Evolutionary conservation across 257 asterid genomes (phyloP).

Genomic region (Nicotiana attenuata): DNA sequence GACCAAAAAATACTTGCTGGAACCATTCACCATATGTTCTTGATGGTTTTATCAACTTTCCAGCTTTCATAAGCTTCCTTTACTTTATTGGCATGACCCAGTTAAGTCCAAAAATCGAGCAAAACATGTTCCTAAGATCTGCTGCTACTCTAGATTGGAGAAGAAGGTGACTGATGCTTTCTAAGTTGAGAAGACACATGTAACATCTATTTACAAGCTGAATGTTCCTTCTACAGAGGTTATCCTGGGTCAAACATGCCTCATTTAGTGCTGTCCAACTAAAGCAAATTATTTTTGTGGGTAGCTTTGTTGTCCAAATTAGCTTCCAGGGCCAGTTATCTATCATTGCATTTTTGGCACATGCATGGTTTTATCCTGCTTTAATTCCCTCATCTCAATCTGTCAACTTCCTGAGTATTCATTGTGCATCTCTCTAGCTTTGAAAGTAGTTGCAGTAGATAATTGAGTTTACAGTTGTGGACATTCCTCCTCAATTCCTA

Average conservation of each 20-base stretch:
- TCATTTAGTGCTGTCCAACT: background rate
- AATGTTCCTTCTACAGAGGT: background rate
- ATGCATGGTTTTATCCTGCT: background rate
- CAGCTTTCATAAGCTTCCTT: background rate
- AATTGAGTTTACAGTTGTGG: background rate
- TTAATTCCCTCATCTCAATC: background rate
- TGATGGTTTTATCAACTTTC: background rate
- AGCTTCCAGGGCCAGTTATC: background rate
- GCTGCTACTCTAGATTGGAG: background rate
- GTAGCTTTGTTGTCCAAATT: background rate
- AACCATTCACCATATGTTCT: background rate
- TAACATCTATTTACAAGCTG: background rate
- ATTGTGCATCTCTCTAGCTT: background rate
- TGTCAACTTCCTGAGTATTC: background rate
- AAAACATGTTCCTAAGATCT: background rate
- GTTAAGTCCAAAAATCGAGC: background rate
- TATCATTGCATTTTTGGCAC: background rate
- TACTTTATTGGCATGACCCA: background rate
- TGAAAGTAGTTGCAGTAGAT: background rate
- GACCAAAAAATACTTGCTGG: background rate
- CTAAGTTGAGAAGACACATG: background rate
- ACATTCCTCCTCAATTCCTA: background rate
- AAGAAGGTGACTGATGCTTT: background rate
- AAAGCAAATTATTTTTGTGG: background rate
- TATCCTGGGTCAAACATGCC: background rate